A percentile compares a stretch with the other conserved stretches of the same genome.
These are phyloP conservation scores for Xerocomus potaroensis DNA, from an alignment of 768 basidiomycete genomes.

Conservation along the genomic window DNA sequence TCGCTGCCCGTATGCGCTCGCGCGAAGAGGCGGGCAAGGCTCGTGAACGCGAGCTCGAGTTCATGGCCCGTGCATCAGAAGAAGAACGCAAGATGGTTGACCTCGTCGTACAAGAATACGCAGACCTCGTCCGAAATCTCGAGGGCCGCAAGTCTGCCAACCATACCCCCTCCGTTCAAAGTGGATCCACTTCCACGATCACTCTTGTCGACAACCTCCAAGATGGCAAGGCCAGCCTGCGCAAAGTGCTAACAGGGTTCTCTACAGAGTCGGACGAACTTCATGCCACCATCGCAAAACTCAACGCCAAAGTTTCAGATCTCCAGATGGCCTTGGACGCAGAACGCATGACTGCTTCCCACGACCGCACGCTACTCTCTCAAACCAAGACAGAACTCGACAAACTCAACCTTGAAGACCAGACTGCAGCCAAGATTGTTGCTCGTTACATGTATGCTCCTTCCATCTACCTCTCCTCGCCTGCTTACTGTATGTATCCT, in stretches of 20 bases:
- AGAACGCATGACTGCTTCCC: conserved; percentile 40
- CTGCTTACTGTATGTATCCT: not conserved
- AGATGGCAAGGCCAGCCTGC: conserved; percentile 47
- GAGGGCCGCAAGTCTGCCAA: conserved; percentile 42
- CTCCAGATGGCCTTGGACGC: conserved; percentile 42
- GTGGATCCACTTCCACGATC: conserved; percentile 16
- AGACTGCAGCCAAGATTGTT: conserved; percentile 78
- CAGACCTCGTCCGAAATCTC: conserved; percentile 63
- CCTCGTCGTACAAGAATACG: conserved; percentile 66
- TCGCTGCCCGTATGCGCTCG: conserved; percentile 49
- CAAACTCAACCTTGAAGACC: conserved; percentile 57
- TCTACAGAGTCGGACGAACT: conserved; percentile 43
- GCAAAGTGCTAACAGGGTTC: conserved; percentile 47
- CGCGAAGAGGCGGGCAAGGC: conserved; percentile 50
- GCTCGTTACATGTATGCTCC: conserved; percentile 75
- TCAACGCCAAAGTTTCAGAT: conserved; percentile 42
- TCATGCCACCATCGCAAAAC: conserved; percentile 38
- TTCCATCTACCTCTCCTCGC: not conserved
- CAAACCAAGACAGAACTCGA: conserved; percentile 49
- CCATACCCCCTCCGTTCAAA: not conserved
- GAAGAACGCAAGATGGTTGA: conserved; percentile 62
- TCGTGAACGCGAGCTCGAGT: conserved; percentile 47
- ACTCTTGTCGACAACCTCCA: conserved; percentile 37
- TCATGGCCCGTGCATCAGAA: conserved; percentile 44
- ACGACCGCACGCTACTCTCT: conserved; percentile 44